Evolutionary conservation across 352 stramenopile genomes (phyloP).

Genomic region (Thalassiosira livingstoniorum): DNA sequence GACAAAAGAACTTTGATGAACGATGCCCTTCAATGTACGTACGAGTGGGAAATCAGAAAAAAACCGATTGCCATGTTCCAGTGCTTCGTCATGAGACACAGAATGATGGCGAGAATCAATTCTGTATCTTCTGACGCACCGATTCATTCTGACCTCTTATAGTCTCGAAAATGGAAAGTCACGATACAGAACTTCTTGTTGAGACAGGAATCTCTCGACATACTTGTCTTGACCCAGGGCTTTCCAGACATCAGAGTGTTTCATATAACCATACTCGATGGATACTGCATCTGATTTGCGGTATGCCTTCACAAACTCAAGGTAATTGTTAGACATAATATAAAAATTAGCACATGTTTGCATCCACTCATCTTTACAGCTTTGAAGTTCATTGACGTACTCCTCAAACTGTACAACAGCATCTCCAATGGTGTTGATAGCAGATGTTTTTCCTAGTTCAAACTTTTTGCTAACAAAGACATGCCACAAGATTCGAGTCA

Average conservation of each 20-base stretch:
- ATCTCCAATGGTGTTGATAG: neutral
- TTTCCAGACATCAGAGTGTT: neutral
- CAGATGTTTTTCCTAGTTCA: neutral
- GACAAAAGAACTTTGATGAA: constrained; percentile 1
- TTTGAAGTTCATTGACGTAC: neutral
- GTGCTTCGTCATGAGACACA: neutral
- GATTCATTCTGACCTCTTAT: neutral
- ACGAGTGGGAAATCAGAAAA: constrained; percentile 8
- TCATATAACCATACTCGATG: neutral
- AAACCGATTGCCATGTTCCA: constrained; percentile 11
- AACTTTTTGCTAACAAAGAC: neutral
- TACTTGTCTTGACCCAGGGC: neutral
- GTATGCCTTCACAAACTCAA: constrained; percentile 12
- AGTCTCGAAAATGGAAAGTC: constrained; percentile 6
- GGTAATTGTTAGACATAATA: neutral
- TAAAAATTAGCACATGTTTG: neutral
- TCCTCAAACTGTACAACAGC: neutral
- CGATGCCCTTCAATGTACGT: neutral
- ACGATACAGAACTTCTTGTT: neutral
- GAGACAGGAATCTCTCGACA: neutral
- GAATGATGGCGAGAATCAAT: neutral
- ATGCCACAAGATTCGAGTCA: neutral
- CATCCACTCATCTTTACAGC: constrained; percentile 1
- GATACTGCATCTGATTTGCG: neutral
- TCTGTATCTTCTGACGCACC: neutral